These are phyloP conservation scores for Xylariales sp. DNA, from an alignment of 2,329 filamentous ascomycete species.

Conservation along the genomic window DNA sequence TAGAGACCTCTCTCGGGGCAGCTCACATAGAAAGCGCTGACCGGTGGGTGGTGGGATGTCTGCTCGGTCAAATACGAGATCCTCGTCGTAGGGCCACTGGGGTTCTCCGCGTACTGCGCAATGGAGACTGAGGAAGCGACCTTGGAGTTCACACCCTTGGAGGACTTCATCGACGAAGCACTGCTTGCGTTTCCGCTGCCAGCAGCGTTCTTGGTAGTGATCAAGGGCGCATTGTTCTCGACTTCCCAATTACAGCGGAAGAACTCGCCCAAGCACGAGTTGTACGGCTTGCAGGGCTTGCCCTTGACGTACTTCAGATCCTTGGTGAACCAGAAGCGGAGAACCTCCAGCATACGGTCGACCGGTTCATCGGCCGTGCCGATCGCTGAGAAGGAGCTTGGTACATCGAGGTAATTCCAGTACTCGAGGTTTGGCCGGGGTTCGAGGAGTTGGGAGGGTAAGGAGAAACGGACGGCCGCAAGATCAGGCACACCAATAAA, in stretches of 20 bases:
- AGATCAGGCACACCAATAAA: constrained; percentile 97
- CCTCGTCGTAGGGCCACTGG: constrained; percentile 54
- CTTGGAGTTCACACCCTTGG: constrained; percentile 34
- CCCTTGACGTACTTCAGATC: constrained; percentile 98
- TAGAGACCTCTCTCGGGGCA: constrained; percentile 87
- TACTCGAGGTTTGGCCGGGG: constrained; percentile 97
- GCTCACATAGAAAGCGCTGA: constrained; percentile 91
- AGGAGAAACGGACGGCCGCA: constrained; percentile 89
- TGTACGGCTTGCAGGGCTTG: constrained; percentile 98
- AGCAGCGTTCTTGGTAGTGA: constrained; percentile 41
- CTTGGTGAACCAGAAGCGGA: constrained; percentile 98
- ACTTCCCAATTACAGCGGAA: constrained; percentile 98
- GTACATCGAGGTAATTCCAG: constrained; percentile 96
- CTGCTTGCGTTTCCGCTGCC: constrained; percentile 32
- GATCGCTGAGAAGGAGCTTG: constrained; percentile 78
- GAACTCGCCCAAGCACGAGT: constrained; percentile 94
- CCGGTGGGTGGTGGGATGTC: constrained; percentile 94
- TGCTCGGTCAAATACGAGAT: constrained; percentile 96
- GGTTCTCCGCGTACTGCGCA: constrained; percentile 38
- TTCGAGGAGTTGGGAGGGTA: constrained; percentile 92
- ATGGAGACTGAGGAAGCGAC: constrained; percentile 47
- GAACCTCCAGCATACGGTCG: constrained; percentile 89
- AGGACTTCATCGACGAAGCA: constrained; percentile 43
- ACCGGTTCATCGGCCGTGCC: constrained; percentile 88
- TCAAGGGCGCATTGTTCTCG: constrained; percentile 68